Conservation (phyloP, 768 basidiomycete genomes). For the Suillus placidus region DNA sequence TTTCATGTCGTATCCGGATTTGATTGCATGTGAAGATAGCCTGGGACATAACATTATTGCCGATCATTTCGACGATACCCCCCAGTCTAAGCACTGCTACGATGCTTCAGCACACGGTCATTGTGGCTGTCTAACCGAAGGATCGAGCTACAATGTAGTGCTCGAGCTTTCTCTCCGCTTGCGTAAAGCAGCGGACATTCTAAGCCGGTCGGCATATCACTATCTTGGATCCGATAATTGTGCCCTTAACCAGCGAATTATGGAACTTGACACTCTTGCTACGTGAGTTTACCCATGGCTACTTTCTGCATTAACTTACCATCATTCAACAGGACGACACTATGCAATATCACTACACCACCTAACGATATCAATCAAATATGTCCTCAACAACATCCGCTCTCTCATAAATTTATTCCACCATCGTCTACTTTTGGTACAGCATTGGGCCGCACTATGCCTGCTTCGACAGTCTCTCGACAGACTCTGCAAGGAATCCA, state of each 20-base stretch:
- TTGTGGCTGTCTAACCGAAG: slow-evolving; percentile 62
- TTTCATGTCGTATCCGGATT: slow-evolving; percentile 38
- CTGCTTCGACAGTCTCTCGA: slow-evolving; percentile 24
- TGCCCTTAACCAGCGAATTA: slow-evolving; percentile 46
- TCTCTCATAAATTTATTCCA: slow-evolving; percentile 5
- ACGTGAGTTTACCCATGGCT: slow-evolving; percentile 42
- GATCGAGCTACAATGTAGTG: slow-evolving; percentile 55
- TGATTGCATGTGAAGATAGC: slow-evolving; percentile 21
- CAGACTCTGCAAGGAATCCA: slow-evolving; percentile 21
- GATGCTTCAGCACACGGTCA: slow-evolving; percentile 36
- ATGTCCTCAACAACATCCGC: slow-evolving; percentile 19
- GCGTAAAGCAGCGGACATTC: slow-evolving; percentile 58
- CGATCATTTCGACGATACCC: slow-evolving; percentile 15
- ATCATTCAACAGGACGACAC: slow-evolving; percentile 38
- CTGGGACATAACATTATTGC: slow-evolving; percentile 7
- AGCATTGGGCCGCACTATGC: slow-evolving; percentile 12
- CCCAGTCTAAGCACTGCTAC: slow-evolving; percentile 19
- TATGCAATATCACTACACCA: slow-evolving; percentile 39
- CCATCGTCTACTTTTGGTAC: slow-evolving; percentile 4
- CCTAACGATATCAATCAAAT: slow-evolving; percentile 27
- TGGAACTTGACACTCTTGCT: slow-evolving; percentile 53
- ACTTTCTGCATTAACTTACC: slow-evolving; percentile 16
- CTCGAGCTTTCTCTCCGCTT: slow-evolving; percentile 68
- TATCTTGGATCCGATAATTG: slow-evolving; percentile 32
- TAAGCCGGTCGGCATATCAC: slow-evolving; percentile 50